Percentiles rank a stretch among this genome's conserved stretches.
Conservation (phyloP, 495 filamentous ascomycete genomes). For the Aspergillus haitiensis region DNA sequence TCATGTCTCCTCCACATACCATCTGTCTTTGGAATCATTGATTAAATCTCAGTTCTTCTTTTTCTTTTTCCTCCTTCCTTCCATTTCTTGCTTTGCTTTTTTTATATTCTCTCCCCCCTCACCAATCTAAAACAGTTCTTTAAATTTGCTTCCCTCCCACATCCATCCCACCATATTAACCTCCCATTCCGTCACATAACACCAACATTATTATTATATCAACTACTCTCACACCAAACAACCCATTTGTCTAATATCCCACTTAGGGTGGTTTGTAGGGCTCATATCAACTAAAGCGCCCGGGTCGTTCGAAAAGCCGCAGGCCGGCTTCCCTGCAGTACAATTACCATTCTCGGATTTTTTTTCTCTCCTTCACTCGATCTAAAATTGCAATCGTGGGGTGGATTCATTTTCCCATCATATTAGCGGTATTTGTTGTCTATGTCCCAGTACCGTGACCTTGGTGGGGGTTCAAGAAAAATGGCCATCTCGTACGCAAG, state of each 20-base stretch:
- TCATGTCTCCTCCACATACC: slow-evolving; percentile 18
- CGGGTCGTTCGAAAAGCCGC: slow-evolving; percentile 23
- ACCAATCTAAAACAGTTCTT: slow-evolving; percentile 10
- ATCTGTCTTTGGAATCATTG: slow-evolving; percentile 7
- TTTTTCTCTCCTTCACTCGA: neutral
- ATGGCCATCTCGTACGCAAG: slow-evolving; percentile 50
- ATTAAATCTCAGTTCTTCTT: slow-evolving; percentile 8
- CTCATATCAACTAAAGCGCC: neutral
- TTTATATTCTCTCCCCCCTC: slow-evolving; percentile 11
- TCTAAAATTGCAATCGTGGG: slow-evolving; percentile 10
- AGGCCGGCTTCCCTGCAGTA: slow-evolving; percentile 24
- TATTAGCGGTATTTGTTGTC: slow-evolving; percentile 22
- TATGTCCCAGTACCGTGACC: slow-evolving; percentile 44
- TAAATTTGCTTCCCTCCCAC: slow-evolving; percentile 5
- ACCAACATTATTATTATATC: neutral
- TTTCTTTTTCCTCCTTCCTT: slow-evolving; percentile 9
- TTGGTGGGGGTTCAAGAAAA: slow-evolving; percentile 40
- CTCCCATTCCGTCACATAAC: slow-evolving; percentile 1
- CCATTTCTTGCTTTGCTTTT: slow-evolving; percentile 6
- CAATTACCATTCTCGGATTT: slow-evolving; percentile 5
- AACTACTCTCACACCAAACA: slow-evolving; percentile 1
- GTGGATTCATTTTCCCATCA: slow-evolving; percentile 1
- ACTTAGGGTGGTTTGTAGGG: slow-evolving; percentile 3
- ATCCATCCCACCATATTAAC: slow-evolving; percentile 3
- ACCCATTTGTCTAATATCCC: neutral